phyloP scores from a whole-genome alignment of 768 basidiomycete species.

The Antrodiella citrinella region DNA sequence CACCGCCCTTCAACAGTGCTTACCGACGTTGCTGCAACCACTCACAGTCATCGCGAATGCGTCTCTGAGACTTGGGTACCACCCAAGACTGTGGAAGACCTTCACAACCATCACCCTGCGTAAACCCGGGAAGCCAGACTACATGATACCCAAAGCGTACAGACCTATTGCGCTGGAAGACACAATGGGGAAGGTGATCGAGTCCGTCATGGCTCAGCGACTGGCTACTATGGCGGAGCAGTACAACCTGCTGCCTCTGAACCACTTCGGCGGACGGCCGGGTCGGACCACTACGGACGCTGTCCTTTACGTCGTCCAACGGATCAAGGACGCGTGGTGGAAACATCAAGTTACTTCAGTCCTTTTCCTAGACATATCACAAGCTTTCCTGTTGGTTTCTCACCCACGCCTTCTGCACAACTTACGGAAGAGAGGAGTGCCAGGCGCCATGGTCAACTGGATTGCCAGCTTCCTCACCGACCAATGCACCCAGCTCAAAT shows the following conservation, averaged over 20 bases:
- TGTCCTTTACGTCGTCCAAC: constrained; percentile 16
- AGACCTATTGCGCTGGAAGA: constrained; percentile 30
- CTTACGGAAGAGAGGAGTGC: constrained; percentile 10
- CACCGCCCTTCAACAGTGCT: constrained; percentile 21
- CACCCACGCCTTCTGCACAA: constrained; percentile 12
- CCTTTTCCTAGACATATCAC: constrained; percentile 27
- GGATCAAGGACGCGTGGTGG: constrained; percentile 18
- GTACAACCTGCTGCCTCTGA: background rate
- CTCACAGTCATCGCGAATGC: constrained; percentile 23
- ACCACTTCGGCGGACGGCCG: constrained; percentile 17
- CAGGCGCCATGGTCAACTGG: constrained; percentile 14
- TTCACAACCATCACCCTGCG: constrained; percentile 23
- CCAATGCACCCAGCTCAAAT: constrained; percentile 12
- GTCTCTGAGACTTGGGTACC: constrained; percentile 19
- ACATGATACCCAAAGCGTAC: constrained; percentile 24
- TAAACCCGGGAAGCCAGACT: constrained; percentile 28
- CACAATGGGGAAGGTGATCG: constrained; percentile 17
- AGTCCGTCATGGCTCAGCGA: constrained; percentile 12
- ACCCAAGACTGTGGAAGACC: constrained; percentile 22
- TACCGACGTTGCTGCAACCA: constrained; percentile 16
- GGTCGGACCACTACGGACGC: constrained; percentile 20
- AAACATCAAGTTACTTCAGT: constrained; percentile 16
- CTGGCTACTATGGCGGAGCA: background rate
- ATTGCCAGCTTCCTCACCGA: constrained; percentile 11
- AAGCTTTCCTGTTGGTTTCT: constrained; percentile 20